These are phyloP conservation scores for Crassisporium funariophilum DNA, from an alignment of 768 basidiomycete species.

Conservation along the genomic window DNA sequence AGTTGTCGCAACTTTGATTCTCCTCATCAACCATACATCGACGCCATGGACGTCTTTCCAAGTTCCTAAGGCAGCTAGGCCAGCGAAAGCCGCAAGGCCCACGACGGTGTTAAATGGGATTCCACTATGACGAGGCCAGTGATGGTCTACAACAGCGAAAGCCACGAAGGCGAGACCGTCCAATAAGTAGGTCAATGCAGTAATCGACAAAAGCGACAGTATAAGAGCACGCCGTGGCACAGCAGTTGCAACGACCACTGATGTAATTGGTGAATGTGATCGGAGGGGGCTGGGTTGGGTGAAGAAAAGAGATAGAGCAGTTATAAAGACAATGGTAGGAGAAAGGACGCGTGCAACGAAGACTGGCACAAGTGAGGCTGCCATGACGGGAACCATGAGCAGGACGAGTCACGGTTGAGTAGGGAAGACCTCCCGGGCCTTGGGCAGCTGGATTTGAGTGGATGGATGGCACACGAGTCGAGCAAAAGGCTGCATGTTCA, in stretches of 20 bases:
- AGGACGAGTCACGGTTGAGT: neutral
- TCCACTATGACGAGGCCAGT: slow-evolving; percentile 66
- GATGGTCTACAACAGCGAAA: slow-evolving; percentile 61
- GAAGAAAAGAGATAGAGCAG: slow-evolving; percentile 61
- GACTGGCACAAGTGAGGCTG: slow-evolving; percentile 35
- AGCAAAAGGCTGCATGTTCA: too few species aligned
- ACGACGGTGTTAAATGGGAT: slow-evolving; percentile 68
- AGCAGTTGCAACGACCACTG: slow-evolving; percentile 72
- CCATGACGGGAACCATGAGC: slow-evolving; percentile 16
- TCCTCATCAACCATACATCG: slow-evolving; percentile 64
- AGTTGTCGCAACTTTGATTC: slow-evolving; percentile 56
- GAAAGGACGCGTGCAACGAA: slow-evolving; percentile 66
- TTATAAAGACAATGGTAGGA: slow-evolving; percentile 64
- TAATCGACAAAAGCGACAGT: slow-evolving; percentile 66
- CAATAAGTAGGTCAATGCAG: slow-evolving; percentile 71
- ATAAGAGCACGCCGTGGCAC: slow-evolving; percentile 80
- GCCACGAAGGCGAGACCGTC: slow-evolving; percentile 77
- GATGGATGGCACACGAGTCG: too few species aligned
- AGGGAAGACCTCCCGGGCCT: too few species aligned
- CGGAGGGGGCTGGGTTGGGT: slow-evolving; percentile 47
- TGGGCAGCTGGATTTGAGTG: too few species aligned
- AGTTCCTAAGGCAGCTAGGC: slow-evolving; percentile 72
- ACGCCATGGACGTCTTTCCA: slow-evolving; percentile 79
- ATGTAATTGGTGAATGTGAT: slow-evolving; percentile 67
- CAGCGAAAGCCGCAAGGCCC: slow-evolving; percentile 70